Conservation (phyloP, 371 early-diverging fungal genomes). For the Apophysomyces elegans region DNA sequence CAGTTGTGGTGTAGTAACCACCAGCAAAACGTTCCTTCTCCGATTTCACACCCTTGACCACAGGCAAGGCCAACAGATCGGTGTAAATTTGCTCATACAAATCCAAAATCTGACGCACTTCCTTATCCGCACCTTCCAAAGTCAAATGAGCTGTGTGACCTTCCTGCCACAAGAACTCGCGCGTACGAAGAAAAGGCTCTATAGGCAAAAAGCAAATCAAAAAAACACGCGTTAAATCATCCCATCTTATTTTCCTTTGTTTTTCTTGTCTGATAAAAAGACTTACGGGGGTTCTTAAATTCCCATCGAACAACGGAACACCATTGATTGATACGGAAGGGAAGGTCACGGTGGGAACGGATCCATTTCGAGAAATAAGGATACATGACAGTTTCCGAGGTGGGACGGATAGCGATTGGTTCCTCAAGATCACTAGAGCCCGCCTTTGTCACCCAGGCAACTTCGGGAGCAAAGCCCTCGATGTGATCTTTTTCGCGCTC, state of each 20-base stretch:
- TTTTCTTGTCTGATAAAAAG: neutral
- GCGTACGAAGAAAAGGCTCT: constrained; percentile 98
- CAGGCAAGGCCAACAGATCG: constrained; percentile 98
- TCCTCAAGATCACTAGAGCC: constrained; percentile 94
- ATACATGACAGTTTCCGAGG: constrained; percentile 99
- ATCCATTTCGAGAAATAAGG: constrained; percentile 99
- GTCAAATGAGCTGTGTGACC: constrained; percentile 99
- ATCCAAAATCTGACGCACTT: constrained; percentile 94
- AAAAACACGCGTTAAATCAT: constrained; percentile 1
- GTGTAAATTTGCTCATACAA: constrained; percentile 97
- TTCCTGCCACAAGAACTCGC: constrained; percentile 99
- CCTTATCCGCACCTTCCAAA: constrained; percentile 89
- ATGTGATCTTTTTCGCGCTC: constrained; percentile 99
- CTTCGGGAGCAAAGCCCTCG: constrained; percentile 99
- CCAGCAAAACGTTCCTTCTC: constrained; percentile 99
- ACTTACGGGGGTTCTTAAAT: constrained; percentile 97
- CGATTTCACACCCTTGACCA: constrained; percentile 98
- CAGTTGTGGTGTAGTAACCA: constrained; percentile 97
- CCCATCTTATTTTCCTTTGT: neutral
- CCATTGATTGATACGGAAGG: constrained; percentile 99
- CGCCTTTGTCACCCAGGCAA: constrained; percentile 99
- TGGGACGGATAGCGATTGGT: constrained; percentile 99
- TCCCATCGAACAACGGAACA: constrained; percentile 99
- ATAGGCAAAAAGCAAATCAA: constrained; percentile 10
- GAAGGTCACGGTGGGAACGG: constrained; percentile 98